phyloP scores from a whole-genome alignment of 179 eudicot genomes.

The Beta macrorhiza region DNA sequence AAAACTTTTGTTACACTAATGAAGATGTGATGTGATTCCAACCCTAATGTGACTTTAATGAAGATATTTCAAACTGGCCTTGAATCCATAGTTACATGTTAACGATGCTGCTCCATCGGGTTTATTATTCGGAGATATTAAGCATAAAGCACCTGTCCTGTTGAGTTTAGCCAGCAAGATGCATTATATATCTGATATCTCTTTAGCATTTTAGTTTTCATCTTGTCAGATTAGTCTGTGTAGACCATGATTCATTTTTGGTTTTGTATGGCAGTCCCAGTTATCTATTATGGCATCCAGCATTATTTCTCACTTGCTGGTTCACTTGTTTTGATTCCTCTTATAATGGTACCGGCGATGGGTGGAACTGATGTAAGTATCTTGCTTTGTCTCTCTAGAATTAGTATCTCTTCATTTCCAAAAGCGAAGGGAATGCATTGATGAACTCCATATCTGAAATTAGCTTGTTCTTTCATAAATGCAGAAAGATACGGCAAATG shows the following conservation, averaged over 20 bases:
- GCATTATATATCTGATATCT: background rate
- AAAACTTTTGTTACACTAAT: too few relatives aligned
- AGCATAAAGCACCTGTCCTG: background rate
- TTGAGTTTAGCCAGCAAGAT: background rate
- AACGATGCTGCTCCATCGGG: background rate
- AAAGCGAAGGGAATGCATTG: slow-evolving; percentile 3
- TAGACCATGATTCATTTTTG: slow-evolving; percentile 12
- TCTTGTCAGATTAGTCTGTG: background rate
- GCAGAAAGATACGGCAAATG: slow-evolving; percentile 87
- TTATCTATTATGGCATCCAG: slow-evolving; percentile 74
- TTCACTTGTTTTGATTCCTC: slow-evolving; percentile 81
- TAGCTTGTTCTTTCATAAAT: background rate
- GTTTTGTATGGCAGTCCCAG: slow-evolving; percentile 57
- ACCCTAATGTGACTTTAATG: too few relatives aligned
- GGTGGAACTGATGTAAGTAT: slow-evolving; percentile 93
- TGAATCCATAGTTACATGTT: background rate
- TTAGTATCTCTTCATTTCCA: background rate
- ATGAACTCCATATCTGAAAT: background rate
- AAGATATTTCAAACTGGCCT: background rate
- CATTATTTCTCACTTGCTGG: slow-evolving; percentile 85
- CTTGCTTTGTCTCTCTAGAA: background rate
- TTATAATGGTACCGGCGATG: slow-evolving; percentile 80
- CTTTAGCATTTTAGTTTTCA: background rate
- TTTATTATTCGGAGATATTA: background rate
- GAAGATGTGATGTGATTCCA: too few relatives aligned